Evolutionary conservation across 176 grass and related monocot species (phyloP).

Genomic region (Paspalum vaginatum): DNA sequence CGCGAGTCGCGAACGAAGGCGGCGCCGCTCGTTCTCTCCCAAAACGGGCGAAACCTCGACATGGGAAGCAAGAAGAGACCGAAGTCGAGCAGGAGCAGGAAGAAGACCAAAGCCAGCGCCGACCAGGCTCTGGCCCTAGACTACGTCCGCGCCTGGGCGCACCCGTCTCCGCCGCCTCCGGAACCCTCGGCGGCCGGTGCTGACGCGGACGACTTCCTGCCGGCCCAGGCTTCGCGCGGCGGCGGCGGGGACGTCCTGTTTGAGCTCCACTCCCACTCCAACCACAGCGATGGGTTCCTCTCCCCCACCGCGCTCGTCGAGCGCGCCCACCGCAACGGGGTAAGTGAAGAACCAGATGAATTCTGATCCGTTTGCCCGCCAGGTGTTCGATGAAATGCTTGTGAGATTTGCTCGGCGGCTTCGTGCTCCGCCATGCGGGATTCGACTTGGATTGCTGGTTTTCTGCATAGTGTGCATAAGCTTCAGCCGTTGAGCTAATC

Average conservation of each 20-base stretch:
- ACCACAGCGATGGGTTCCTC: slow-evolving; percentile 85
- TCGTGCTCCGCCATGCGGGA: neutral
- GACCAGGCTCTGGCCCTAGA: slow-evolving; percentile 66
- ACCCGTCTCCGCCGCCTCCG: slow-evolving; percentile 20
- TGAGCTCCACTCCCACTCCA: slow-evolving; percentile 91
- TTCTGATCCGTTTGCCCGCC: neutral
- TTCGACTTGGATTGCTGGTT: neutral
- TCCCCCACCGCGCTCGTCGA: slow-evolving; percentile 85
- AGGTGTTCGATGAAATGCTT: slow-evolving; percentile 43
- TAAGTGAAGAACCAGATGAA: neutral
- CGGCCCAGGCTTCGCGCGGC: slow-evolving; percentile 24
- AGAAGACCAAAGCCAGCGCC: slow-evolving; percentile 35
- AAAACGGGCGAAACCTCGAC: neutral
- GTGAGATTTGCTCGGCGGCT: neutral
- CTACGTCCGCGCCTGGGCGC: slow-evolving; percentile 76
- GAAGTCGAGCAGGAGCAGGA: slow-evolving; percentile 57
- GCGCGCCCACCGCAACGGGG: slow-evolving; percentile 79
- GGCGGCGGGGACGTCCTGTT: slow-evolving; percentile 57
- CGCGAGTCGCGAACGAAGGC: neutral
- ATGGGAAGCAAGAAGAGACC: slow-evolving; percentile 67
- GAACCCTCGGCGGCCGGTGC: slow-evolving; percentile 18
- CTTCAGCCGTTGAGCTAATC: neutral
- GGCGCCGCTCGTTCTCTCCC: neutral
- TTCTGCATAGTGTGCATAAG: neutral
- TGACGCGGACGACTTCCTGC: slow-evolving; percentile 60